Percentiles rank a stretch among this genome's conserved stretches.
These are phyloP conservation scores for Fagopyrum tataricum DNA, from an alignment of 148 eudicot genomes.

Conservation along the genomic window DNA sequence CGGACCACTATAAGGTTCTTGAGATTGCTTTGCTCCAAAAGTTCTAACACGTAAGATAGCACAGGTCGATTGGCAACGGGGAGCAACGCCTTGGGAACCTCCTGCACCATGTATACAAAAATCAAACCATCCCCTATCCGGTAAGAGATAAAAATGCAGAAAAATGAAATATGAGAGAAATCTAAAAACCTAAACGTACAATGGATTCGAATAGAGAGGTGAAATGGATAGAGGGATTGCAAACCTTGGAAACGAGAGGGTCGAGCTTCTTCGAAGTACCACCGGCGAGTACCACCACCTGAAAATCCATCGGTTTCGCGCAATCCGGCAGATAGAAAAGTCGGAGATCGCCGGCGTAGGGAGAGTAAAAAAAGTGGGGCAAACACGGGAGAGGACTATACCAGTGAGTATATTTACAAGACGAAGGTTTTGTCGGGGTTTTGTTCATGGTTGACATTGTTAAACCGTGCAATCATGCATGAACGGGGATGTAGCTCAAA, in stretches of 20 bases:
- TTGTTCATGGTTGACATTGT: no score
- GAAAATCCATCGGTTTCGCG: conserved; percentile 66
- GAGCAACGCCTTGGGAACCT: conserved; percentile 83
- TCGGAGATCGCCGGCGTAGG: not conserved
- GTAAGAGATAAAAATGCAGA: not conserved
- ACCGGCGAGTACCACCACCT: conserved; percentile 95
- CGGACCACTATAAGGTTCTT: conserved; percentile 82
- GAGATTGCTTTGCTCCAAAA: conserved; percentile 76
- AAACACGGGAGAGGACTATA: not conserved
- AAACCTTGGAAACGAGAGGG: conserved; percentile 89
- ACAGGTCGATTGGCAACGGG: conserved; percentile 93
- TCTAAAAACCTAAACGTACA: conserved; percentile 6
- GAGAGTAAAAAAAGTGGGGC: not conserved
- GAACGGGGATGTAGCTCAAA: conserved; percentile 61
- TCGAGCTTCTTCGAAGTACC: conserved; percentile 69
- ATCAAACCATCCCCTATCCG: not conserved
- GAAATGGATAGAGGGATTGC: not conserved
- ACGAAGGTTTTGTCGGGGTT: not conserved
- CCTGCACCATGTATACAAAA: conserved; percentile 33
- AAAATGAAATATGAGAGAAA: not conserved
- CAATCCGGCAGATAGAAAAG: not conserved
- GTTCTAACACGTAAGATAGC: conserved; percentile 75
- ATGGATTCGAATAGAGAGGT: not conserved
- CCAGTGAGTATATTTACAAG: not conserved
- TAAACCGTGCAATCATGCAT: not conserved